Base-by-base conservation (phyloP, 2,329 filamentous ascomycete genomes). In the Echinosphaeria canescens region DNA sequence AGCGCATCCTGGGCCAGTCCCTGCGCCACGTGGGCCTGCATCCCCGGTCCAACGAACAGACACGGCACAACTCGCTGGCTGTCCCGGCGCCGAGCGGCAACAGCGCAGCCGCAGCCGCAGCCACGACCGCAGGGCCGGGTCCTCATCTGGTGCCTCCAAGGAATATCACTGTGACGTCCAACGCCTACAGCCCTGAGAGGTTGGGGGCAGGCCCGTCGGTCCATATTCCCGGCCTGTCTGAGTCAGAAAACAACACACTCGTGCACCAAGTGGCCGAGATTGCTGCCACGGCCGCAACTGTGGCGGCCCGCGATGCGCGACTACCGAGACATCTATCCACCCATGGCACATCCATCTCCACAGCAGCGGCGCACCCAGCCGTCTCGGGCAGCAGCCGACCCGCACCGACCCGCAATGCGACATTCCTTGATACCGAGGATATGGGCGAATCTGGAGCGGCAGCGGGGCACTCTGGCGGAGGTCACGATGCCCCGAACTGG, bases 401-500 rank as follows among this genome's bases (percentile, higher is more conserved):
- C 8, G 37, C 40, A 5, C 42, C 43, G 1, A 33, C 42, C 18
- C 50, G 53, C 10, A 44, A 48, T 5, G 42, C 44, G 14, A 49
- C 47, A 4, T 46, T 56, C 23, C 42, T 44, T 5, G 55, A 59
- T 10, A 44, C 50, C 19, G 65, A 67, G 22, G 59, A 62, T 18
- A 41, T 43, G 6, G 46, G 42, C 0, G 50, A 50, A 22, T 39
- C 36, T n/a, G 38, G 23, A 6, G 31, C 27, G 13, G 46, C 41
- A 19, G 50, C 50, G 15, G 31, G 15, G n/a, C 47, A 46, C n/a
- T 44, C 49, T 10, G 59, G 62, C 27, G 79, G 78, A 24, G 84
- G 85, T 1, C 90, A 98, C 40, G 88, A 98, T 48, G 88, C 88
- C n/a, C 88, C 88, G 4, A 98, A 98, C 46, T 98, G 88, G 88